Evolutionary conservation across 2,329 filamentous ascomycete species (phyloP).

Genomic region (Ophiostoma angusticollis): DNA sequence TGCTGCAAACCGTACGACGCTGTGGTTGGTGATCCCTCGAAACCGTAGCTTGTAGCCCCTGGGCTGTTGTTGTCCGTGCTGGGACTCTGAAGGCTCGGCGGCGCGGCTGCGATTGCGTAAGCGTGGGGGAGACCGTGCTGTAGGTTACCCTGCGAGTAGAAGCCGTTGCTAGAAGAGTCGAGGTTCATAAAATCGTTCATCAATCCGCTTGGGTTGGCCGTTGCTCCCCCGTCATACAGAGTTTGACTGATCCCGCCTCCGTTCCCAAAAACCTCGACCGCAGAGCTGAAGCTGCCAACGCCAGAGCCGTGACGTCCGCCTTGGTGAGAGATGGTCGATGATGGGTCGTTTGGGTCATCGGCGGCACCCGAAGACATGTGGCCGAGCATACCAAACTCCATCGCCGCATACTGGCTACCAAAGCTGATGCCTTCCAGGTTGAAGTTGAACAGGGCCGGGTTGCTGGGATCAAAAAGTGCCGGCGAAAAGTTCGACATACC

Average conservation of each 20-base stretch:
- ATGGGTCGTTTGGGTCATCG: slow-evolving; percentile 62
- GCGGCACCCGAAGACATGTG: slow-evolving; percentile 88
- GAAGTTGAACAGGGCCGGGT: slow-evolving; percentile 89
- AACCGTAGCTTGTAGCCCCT: slow-evolving; percentile 37
- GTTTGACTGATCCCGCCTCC: slow-evolving; percentile 33
- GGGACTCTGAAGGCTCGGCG: slow-evolving; percentile 49
- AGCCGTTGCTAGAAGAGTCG: slow-evolving; percentile 30
- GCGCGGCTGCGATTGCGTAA: slow-evolving; percentile 50
- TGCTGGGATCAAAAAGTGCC: slow-evolving; percentile 74
- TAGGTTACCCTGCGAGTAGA: slow-evolving; percentile 44
- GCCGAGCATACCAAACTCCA: slow-evolving; percentile 91
- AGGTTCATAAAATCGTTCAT: slow-evolving; percentile 40
- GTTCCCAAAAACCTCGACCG: slow-evolving; percentile 36
- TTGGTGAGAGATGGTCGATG: slow-evolving; percentile 30
- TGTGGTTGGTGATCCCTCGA: slow-evolving; percentile 42
- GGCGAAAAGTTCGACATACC: slow-evolving; percentile 39
- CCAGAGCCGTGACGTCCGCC: slow-evolving; percentile 18
- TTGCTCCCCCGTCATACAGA: slow-evolving; percentile 30
- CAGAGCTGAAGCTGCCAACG: slow-evolving; percentile 29
- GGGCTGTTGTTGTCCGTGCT: slow-evolving; percentile 53
- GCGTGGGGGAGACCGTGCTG: slow-evolving; percentile 52
- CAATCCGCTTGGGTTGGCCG: slow-evolving; percentile 21
- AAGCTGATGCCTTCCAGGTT: slow-evolving; percentile 91
- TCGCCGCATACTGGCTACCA: slow-evolving; percentile 86
- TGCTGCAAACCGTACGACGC: slow-evolving; percentile 19